Evolutionary conservation across 1,139 yeast species (phyloP), one percentile per base, ranked within the genome.

Genomic region (Ashbya aceris): DNA sequence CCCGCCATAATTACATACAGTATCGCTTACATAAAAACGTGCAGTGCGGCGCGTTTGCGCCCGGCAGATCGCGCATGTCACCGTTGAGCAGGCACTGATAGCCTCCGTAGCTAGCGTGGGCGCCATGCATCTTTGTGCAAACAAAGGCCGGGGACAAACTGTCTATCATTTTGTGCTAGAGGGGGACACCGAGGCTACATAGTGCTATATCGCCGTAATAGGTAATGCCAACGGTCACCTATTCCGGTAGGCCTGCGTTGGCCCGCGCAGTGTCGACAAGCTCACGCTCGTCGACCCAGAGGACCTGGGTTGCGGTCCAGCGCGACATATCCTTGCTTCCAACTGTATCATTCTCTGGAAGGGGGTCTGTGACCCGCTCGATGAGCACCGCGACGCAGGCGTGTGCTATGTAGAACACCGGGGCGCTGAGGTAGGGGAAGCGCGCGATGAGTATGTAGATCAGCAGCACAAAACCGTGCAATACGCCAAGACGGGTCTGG

Each of bases 391-490:
- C 82, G 28, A 74, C 66, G 33, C 73, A 68, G 5, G 77, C 68
- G 51, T 76, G 74, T 2, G 79, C 80, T 42, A 75, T 56, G n/a
- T 76, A 75, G 49, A 74, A 74, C n/a, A 69, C 62, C 7, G 76
- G 53, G 12, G 74, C 65, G 0, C 79, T 72, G 2, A 73, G 48
- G 48, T 67, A 65, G 0, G 81, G 77, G 17, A 70, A 58, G 34
- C 65, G 60, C 44, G 75, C 59, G 34, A 74, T 53, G 39, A 66
- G 49, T 48, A 66, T 74, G 56, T 70, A 74, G 37, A 71, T 68
- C n/a, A 74, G 55, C 1, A 38, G n/a, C 23, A 79, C 76, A 50
- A 76, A 77, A 2, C 83, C 83, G 49, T 74, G 73, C 36, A 78
- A 58, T 13, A 76, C 67, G 0, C 83, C 83, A 41, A 73, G 76